Base-by-base conservation (phyloP, 139 green algal genomes). In the Coelastrella sp. region DNA sequence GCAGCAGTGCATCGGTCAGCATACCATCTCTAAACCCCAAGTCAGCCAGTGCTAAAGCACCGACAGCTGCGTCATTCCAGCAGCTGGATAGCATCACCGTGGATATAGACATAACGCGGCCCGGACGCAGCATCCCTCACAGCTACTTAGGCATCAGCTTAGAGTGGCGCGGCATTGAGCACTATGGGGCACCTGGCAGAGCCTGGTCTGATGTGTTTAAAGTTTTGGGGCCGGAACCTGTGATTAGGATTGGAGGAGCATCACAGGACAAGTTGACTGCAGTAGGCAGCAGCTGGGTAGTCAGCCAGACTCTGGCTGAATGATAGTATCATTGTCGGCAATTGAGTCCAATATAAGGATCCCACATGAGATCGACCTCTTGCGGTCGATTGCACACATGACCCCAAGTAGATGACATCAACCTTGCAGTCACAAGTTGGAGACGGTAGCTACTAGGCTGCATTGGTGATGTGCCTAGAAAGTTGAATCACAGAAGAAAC, bases 241-340 rank as follows among this genome's bases (percentile, higher is more conserved):
- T 67, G 2, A 81, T 81, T 23, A 48, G 73, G 23, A n/a, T 81
- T 19, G 73, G 73, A 48, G 73, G 73, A 6, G 30, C 73, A 2
- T 81, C 73, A 67, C 73, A 81, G 17, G 73, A 81, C 50, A 68
- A 51, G 50, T 17, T 81, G 21, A 67, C 27, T 68, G 73, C 67
- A 32, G 73, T 81, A n/a, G 3, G 71, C 37, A 76, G 25, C 30
- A 32, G 13, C n/a, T 19, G 27, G 57, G 21, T n/a, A 57, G 45
- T 57, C n/a, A n/a, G n/a, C n/a, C n/a, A n/a, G n/a, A n/a, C n/a
- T n/a, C n/a, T n/a, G n/a, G n/a, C n/a, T n/a, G n/a, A n/a, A n/a
- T n/a, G n/a, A n/a, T n/a, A 57, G 45, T 21, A 8, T 53, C 45
- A 57, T 9, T 57, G 45, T 23, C 45, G 11, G 45, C 11, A 3